Evolutionary conservation across 148 eudicot genomes (phyloP), one percentile per base, ranked within the genome.

Genomic region (Camellia granthamiana): DNA sequence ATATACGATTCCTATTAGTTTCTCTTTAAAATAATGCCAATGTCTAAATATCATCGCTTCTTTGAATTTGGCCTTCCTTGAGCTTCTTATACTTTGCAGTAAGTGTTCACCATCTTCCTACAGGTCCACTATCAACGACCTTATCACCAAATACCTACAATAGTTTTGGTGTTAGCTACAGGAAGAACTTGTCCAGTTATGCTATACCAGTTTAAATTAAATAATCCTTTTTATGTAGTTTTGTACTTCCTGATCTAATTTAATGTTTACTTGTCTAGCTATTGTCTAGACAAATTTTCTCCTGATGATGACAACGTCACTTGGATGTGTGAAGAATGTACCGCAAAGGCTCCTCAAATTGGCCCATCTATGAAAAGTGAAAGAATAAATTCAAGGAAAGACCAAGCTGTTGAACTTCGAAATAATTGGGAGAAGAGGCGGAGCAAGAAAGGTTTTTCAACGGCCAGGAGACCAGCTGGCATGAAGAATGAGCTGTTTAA

Each of bases 251-350:
- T 66, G 38, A 66, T 44, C 69, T 66, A 66, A 66, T 64, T 64
- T 67, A 12, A 38, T 10, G 18, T 67, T 67, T 43, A 15, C 9
- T 42, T 81, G 69, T 19, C 21, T 72, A 86, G 88, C 63, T 86
- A 86, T 66, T 86, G 88, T 72, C 52, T 78, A 41, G 84, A 75
- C 49, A 79, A 76, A 70, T 69, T 79, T 19, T 18, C 81, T 38
- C 70, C 78, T 65, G 78, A 77, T 23, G 85, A 86, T 47, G 84
- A 86, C 15, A 44, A 69, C 0, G 18, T 81, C 41, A 55, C 66
- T 19, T 86, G 86, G 88, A 74, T 46, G 18, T 86, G 88, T 84
- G 85, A 84, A 71, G 82, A 75, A 10, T 86, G 88, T 79, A 80
- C 78, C 46, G 84, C 86, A 16, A 79, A 72, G 66, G 49, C 9